Evolutionary conservation across 1,284 basidiomycete genomes (phyloP).

Genomic region (Cryptococcus maquisensis): DNA sequence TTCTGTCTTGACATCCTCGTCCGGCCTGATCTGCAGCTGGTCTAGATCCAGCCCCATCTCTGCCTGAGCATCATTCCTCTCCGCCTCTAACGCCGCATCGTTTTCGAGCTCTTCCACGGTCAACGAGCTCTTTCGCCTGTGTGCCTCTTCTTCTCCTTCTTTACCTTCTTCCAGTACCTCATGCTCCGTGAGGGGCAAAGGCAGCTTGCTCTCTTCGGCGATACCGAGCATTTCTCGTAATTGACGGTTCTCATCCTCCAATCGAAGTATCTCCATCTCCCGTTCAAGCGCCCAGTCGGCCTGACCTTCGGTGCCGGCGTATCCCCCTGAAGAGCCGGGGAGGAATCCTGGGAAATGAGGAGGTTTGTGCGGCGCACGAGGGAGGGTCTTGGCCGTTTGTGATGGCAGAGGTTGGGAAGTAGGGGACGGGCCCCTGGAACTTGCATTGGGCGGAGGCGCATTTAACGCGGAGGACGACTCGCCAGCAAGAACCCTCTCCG

Average conservation of each 20-base stretch:
- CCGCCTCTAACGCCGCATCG: conserved; percentile 35
- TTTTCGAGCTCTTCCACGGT: conserved; percentile 40
- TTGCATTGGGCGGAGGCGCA: not conserved
- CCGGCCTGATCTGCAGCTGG: not conserved
- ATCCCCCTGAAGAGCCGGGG: conserved; percentile 41
- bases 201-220: conserved; percentile 28
- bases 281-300: conserved; percentile 79
- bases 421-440: not conserved
- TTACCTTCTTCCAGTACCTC: conserved; percentile 8
- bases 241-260: conserved; percentile 74
- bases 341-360: conserved; percentile 32
- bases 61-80: conserved; percentile 6
- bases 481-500: not conserved
- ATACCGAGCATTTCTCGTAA: conserved; percentile 70
- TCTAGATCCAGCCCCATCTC: not conserved
- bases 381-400: conserved; percentile 8
- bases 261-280: conserved; percentile 71
- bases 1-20: not conserved
- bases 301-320: conserved; percentile 45
- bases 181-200: not conserved
- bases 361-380: conserved; percentile 17
- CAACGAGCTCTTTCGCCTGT: conserved; percentile 29
- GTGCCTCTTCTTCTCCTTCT: not conserved
- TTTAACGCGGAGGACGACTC: not conserved
- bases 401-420: conserved; percentile 1